Evolutionary conservation across 306 rosid species (phyloP), one percentile per base, ranked within the genome.

Genomic region (Quercus rubra): DNA sequence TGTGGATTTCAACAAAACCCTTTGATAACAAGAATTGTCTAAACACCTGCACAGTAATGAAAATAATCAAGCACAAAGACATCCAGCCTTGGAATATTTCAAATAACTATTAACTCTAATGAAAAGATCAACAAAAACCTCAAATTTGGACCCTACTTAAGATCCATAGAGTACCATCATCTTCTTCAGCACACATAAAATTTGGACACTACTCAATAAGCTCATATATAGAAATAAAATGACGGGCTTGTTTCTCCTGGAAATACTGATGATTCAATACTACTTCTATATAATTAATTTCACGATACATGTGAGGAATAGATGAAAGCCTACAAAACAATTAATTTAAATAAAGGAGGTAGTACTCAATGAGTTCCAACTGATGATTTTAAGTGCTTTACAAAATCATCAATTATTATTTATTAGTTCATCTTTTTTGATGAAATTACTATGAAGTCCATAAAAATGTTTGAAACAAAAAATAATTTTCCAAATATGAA

Each of bases 1-100:
- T 89, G 86, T 93, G 97, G 78, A 95, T 93, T 88, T 89, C 97
- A 74, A 87, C 74, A 79, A 89, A 89, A 28, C 52, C 85, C 71
- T 85, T 77, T 3, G 83, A 73, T 69, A 80, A 52, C 76, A 95
- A 85, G 87, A 93, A 95, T 75, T 93, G 85, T 79, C 94, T 85
- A 73, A 95, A 95, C 4, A 70, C 85, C 99, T 95, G 92, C 83
- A 41, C 18, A 54, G 80, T 27, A 46, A 73, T 18, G 19, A 62
- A 81, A 74, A 46, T 23, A 55, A 78, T 77, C 76, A 62, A 76
- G 55, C 76, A 61, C 28, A 19, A 71, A 12, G 56, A 14, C 70
- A 66, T 63, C 38, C 25, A 4, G 28, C 28, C 25, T 17, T 15
- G 35, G 59, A 14, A 15, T 8, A 9, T 11, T 20, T 25, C 15